Base-by-base conservation (phyloP, 1,284 basidiomycete genomes). In the Phellopilus nigrolimitatus region DNA sequence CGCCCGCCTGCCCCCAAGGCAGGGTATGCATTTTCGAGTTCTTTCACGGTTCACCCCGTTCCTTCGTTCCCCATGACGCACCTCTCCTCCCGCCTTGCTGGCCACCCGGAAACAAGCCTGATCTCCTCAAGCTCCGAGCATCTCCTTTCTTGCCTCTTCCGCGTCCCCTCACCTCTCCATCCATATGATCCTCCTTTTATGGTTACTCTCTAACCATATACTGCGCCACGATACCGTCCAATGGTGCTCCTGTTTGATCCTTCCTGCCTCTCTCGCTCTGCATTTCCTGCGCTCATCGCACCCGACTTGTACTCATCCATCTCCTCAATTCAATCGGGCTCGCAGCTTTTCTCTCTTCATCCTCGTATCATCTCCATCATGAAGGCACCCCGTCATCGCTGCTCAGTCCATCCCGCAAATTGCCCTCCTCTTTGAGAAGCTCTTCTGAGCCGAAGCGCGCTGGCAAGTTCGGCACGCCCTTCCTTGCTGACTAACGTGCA, bases 121-220 rank as follows among this genome's bases (percentile, higher is more conserved):
- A n/a, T 17, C 36, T 38, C 15, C 36, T n/a, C 13, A 38, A 17
- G 36, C 15, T 38, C 36, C 36, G 36, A 38, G 36, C 21, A n/a
- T 38, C 21, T 19, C 21, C 36, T 38, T 24, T 34, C 6, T 40
- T 39, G 22, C 36, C 27, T 49, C 47, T 39, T 39, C 36, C 21
- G 19, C 24, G 38, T 17, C 47, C 27, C 31, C 21, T 39, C 36
- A 49, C n/a, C 38, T 22, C 36, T 37, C 47, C 12, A 12, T 39
- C 9, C 47, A 40, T 39, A 27, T 40, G 36, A 17, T 27, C 47
- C 12, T 24, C 47, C 27, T 31, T 17, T 44, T 44, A 31, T 19
- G 42, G 42, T 19, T 21, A 31, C 28, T 21, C n/a, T n/a, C n/a
- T n/a, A n/a, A n/a, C n/a, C n/a, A n/a, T n/a, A n/a, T n/a, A n/a